Evolutionary conservation across 768 basidiomycete species (phyloP), one percentile per base, ranked within the genome.

Genomic region (Suillus tomentosus): DNA sequence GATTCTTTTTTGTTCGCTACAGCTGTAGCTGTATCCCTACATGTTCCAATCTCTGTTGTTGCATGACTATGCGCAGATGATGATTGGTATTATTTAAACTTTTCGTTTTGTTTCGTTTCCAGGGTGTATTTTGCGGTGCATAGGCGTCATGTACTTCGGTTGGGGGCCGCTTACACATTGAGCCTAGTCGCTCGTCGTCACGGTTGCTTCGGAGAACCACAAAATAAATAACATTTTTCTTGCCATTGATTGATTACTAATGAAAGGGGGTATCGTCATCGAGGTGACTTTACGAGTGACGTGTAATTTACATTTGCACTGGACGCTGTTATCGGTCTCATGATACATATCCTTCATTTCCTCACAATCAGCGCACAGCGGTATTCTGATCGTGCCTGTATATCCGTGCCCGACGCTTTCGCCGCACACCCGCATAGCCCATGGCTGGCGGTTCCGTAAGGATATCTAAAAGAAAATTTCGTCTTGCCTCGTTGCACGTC

Each of bases 11-110:
- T 24, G 31, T 58, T 64, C 62, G 69, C 59, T 69, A 72, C 72
- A 67, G 68, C 55, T 78, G 77, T 80, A 67, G 68, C 55, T 78
- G 77, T 80, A 79, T 76, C 70, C 67, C 61, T 80, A 76, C 45
- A 45, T 24, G 5, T 58, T 64, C 64, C 55, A 68, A 70, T 60
- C 60, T 61, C 64, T 62, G 68, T 64, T 70, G 67, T 72, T 64
- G 69, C 66, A 63, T 61, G 47, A 55, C 55, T 57, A 60, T 60
- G 73, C 66, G 63, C 64, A 55, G 68, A 69, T 66, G 66, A 58
- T 65, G 56, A 53, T 68, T 68, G 66, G 67, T 47, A 64, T 31
- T 72, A 71, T 75, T 77, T 77, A 76, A 72, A 64, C 45, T n/a
- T 36, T 31, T 19, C 5, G 27, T 27, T 27, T 27, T 1, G 27